These are phyloP conservation scores for Dothideomycetidae sp. DNA, from an alignment of 2,329 filamentous ascomycete species.

Conservation along the genomic window DNA sequence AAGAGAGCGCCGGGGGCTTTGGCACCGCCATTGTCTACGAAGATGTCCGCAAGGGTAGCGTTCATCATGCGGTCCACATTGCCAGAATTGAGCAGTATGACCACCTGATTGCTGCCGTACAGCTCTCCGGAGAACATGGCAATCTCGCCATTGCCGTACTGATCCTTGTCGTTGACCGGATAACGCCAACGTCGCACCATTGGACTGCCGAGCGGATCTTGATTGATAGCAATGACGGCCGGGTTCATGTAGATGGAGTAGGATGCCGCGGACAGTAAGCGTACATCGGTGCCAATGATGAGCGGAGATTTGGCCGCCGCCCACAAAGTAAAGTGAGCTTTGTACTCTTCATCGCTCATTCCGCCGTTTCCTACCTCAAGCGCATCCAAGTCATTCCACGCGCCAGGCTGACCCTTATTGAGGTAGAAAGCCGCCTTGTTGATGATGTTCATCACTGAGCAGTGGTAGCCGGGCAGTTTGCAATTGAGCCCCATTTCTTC, in stretches of 20 bases:
- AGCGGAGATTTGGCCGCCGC: conserved; percentile 34
- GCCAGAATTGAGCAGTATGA: conserved; percentile 39
- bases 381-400: conserved; percentile 37
- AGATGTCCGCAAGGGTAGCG: conserved; percentile 39
- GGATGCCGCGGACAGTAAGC: conserved; percentile 26
- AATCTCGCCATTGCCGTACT: conserved; percentile 32
- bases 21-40: conserved; percentile 32
- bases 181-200: conserved; percentile 34
- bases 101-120: conserved; percentile 32
- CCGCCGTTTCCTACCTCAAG: conserved; percentile 33
- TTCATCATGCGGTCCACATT: conserved; percentile 32
- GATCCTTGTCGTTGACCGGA: conserved; percentile 27
- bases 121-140: conserved; percentile 38
- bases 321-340: conserved; percentile 36
- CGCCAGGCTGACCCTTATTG: conserved; percentile 29
- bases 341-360: conserved; percentile 29
- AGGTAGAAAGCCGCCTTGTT: conserved; percentile 33
- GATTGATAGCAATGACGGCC: conserved; percentile 36
- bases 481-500: conserved; percentile 28
- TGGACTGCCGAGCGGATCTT: conserved; percentile 30
- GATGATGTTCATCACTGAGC: conserved; percentile 36
- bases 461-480: conserved; percentile 32
- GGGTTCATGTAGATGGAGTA: conserved; percentile 35
- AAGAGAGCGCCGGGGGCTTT: conserved; percentile 25
- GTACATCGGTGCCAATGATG: conserved; percentile 34